Evolutionary conservation across 805 yeast species (phyloP).

Genomic region (Ogataea dorogensis): DNA sequence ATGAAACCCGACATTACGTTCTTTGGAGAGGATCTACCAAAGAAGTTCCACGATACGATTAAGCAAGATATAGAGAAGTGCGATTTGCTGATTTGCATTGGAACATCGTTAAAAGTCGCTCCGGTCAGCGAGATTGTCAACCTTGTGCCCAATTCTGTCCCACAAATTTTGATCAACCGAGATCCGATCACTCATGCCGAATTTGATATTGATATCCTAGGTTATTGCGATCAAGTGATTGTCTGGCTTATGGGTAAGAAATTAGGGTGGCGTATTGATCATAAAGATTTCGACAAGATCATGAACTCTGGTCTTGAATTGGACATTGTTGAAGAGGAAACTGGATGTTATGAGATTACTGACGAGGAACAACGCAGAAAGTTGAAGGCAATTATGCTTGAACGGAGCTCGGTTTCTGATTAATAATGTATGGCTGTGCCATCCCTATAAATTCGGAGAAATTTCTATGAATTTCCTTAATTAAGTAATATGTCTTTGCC

Average conservation of each 20-base stretch:
- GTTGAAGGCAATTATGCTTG: too few relatives aligned
- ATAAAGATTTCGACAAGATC: slow-evolving; percentile 44
- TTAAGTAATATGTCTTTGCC: slow-evolving; percentile 10
- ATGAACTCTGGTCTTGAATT: slow-evolving; percentile 33
- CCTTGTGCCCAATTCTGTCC: slow-evolving; percentile 65
- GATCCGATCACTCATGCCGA: slow-evolving; percentile 74
- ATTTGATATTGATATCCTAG: slow-evolving; percentile 75
- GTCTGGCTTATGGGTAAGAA: slow-evolving; percentile 53
- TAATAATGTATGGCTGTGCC: too few relatives aligned
- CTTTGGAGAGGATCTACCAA: slow-evolving; percentile 83
- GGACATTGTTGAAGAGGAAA: slow-evolving; percentile 27
- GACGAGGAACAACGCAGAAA: slow-evolving; percentile 29
- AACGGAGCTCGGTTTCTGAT: too few relatives aligned
- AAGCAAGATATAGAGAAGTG: slow-evolving; percentile 62
- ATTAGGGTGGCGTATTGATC: slow-evolving; percentile 61
- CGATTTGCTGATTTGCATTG: slow-evolving; percentile 80
- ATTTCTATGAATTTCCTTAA: too few relatives aligned
- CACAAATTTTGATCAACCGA: slow-evolving; percentile 76
- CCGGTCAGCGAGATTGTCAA: slow-evolving; percentile 91
- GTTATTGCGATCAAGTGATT: slow-evolving; percentile 82
- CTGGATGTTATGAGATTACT: slow-evolving; percentile 37
- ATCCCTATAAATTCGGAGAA: too few relatives aligned
- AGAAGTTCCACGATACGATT: slow-evolving; percentile 57
- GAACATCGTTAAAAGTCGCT: slow-evolving; percentile 88
- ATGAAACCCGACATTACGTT: slow-evolving; percentile 92